These are phyloP conservation scores for Urtica urens DNA, from an alignment of 306 rosid species.

Conservation along the genomic window DNA sequence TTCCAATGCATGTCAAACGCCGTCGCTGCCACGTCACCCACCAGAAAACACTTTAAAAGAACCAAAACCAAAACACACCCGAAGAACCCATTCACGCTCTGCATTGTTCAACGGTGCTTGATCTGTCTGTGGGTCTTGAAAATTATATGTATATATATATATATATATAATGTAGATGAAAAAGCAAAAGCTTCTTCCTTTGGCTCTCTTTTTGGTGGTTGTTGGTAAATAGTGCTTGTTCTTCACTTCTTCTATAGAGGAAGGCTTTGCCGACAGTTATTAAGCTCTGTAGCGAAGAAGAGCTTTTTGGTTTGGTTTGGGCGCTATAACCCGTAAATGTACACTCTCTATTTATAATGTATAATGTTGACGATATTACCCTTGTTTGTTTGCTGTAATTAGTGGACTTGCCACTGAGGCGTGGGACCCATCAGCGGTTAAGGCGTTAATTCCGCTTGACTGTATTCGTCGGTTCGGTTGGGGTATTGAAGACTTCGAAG, in stretches of 20 bases:
- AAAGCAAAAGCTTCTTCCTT: not conserved
- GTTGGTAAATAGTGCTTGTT: no score
- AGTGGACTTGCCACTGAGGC: conserved; percentile 18
- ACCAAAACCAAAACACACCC: conserved; percentile 1
- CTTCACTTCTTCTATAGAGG: no score
- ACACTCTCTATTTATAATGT: not conserved
- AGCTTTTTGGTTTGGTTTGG: not conserved
- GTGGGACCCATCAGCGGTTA: conserved; percentile 43
- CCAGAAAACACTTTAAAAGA: not conserved
- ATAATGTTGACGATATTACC: conserved; percentile 14
- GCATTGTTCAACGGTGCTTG: conserved; percentile 23
- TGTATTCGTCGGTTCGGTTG: conserved; percentile 8
- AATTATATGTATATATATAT: no score
- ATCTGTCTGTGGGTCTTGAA: conserved; percentile 27
- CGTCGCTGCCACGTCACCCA: conserved; percentile 9
- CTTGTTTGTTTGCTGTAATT: conserved; percentile 16
- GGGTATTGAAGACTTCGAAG: conserved; percentile 1
- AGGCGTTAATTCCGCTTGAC: conserved; percentile 46
- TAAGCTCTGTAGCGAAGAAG: not conserved
- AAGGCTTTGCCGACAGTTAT: conserved; percentile 31
- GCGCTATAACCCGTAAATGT: not conserved
- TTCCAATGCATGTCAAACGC: conserved; percentile 51
- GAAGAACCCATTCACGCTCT: conserved; percentile 4
- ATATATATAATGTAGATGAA: no score
- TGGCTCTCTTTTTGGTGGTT: not conserved